Evolutionary conservation across 2,329 filamentous ascomycete species (phyloP).

Genomic region (Endoconidiophora polonica): DNA sequence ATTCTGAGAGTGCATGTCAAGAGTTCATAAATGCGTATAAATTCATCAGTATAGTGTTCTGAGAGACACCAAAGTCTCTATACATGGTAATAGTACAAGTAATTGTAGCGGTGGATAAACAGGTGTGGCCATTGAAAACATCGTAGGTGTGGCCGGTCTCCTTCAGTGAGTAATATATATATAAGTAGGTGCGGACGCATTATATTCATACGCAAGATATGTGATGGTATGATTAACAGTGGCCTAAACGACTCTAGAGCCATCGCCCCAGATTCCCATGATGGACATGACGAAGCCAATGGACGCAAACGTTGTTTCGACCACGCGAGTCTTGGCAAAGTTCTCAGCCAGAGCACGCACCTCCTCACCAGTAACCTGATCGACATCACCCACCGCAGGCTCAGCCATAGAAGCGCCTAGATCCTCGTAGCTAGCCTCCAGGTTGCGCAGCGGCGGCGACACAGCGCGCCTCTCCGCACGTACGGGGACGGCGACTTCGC

Average conservation of each 20-base stretch:
- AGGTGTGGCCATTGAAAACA: too few species aligned
- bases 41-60: too few species aligned
- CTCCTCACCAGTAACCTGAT: constrained; percentile 43
- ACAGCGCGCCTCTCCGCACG: constrained; percentile 15
- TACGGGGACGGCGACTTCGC: constrained; percentile 17
- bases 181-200: too few species aligned
- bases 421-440: constrained; percentile 60
- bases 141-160: too few species aligned
- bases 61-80: too few species aligned
- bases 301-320: constrained; percentile 36
- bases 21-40: too few species aligned
- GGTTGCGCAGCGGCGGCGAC: constrained; percentile 19
- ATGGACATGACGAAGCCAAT: constrained; percentile 44
- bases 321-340: constrained; percentile 35
- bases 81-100: too few species aligned
- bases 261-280: constrained; percentile 51
- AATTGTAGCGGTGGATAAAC: too few species aligned
- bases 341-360: constrained; percentile 39
- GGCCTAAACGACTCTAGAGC: constrained; percentile 19
- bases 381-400: constrained; percentile 22
- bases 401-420: constrained; percentile 31
- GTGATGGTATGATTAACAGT: too few species aligned
- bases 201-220: too few species aligned
- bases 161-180: too few species aligned
- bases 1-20: too few species aligned